These are phyloP conservation scores for Chalara sp. DNA, from an alignment of 2,329 filamentous ascomycete species.

Conservation along the genomic window DNA sequence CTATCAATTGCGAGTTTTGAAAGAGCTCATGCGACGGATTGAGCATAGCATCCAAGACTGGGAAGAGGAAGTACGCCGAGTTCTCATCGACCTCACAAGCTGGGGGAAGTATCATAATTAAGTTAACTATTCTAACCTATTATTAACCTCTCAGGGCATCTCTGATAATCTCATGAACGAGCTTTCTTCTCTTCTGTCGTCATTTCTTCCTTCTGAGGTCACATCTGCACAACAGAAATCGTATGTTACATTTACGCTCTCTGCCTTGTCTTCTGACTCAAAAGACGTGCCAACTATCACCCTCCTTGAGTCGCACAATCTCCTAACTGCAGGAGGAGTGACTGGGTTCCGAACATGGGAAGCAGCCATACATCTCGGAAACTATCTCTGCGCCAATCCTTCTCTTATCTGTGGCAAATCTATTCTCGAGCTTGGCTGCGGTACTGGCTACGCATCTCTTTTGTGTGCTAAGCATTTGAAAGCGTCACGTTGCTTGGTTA, in stretches of 20 bases:
- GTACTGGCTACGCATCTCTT: conserved; percentile 70
- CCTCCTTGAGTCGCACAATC: conserved; percentile 59
- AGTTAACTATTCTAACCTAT: conserved; percentile 16
- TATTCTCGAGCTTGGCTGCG: conserved; percentile 67
- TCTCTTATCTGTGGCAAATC: conserved; percentile 42
- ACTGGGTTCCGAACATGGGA: conserved; percentile 80
- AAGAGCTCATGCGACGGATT: conserved; percentile 62
- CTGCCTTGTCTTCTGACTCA: conserved; percentile 9
- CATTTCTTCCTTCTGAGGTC: conserved; percentile 56
- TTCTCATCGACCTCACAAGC: conserved; percentile 9
- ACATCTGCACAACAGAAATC: conserved; percentile 63
- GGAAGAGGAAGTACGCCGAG: conserved; percentile 72
- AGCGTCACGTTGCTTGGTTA: conserved; percentile 54
- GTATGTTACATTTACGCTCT: conserved; percentile 63
- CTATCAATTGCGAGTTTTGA: conserved; percentile 68
- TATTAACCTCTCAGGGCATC: conserved; percentile 56
- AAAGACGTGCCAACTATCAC: conserved; percentile 39
- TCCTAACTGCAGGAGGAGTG: conserved; percentile 65
- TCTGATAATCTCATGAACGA: conserved; percentile 71
- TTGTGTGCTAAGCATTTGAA: conserved; percentile 63
- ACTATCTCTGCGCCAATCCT: conserved; percentile 48
- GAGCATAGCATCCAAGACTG: conserved; percentile 73
- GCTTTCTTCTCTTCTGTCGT: conserved; percentile 58
- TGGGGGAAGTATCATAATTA: conserved; percentile 3
- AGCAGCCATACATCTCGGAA: conserved; percentile 66